Evolutionary conservation across 352 stramenopile species (phyloP).

Genomic region (Globisporangium takayamanum): DNA sequence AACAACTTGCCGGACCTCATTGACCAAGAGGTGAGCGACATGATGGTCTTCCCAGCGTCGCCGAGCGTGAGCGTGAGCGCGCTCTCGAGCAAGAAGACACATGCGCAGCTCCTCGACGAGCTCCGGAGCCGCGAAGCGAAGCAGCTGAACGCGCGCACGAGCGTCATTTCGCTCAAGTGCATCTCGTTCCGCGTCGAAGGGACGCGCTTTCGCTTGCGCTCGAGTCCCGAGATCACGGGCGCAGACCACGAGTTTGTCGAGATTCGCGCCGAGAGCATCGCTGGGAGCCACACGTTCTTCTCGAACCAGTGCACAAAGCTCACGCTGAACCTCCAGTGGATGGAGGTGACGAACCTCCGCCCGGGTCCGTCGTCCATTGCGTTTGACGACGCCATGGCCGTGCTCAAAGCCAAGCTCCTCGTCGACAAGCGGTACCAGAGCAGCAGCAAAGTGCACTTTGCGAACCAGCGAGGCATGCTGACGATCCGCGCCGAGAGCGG

Average conservation of each 20-base stretch:
- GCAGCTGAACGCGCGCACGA: slow-evolving; percentile 27
- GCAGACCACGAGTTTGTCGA: slow-evolving; percentile 72
- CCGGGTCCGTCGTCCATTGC: slow-evolving; percentile 60
- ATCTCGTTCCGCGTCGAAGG: slow-evolving; percentile 66
- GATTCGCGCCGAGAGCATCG: slow-evolving; percentile 53
- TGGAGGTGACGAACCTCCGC: slow-evolving; percentile 79
- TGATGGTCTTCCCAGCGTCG: slow-evolving; percentile 22
- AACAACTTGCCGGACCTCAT: background rate
- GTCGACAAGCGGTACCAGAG: slow-evolving; percentile 48
- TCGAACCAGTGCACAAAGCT: slow-evolving; percentile 70
- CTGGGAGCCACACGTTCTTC: slow-evolving; percentile 63
- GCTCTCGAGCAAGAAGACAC: slow-evolving; percentile 45
- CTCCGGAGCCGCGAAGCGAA: slow-evolving; percentile 53
- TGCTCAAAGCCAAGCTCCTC: slow-evolving; percentile 66
- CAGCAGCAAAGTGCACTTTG: slow-evolving; percentile 16
- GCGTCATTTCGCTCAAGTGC: slow-evolving; percentile 41
- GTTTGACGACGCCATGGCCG: slow-evolving; percentile 69
- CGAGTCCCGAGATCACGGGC: slow-evolving; percentile 49
- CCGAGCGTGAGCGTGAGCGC: slow-evolving; percentile 10
- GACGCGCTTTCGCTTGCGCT: slow-evolving; percentile 44
- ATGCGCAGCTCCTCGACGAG: slow-evolving; percentile 62
- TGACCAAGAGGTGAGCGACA: slow-evolving; percentile 22
- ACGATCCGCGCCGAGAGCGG: slow-evolving; percentile 69
- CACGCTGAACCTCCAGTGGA: slow-evolving; percentile 67
- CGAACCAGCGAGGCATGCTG: slow-evolving; percentile 68